Conservation (phyloP, 2,329 filamentous ascomycete species). For the Graphiopsis chlorocephala region DNA sequence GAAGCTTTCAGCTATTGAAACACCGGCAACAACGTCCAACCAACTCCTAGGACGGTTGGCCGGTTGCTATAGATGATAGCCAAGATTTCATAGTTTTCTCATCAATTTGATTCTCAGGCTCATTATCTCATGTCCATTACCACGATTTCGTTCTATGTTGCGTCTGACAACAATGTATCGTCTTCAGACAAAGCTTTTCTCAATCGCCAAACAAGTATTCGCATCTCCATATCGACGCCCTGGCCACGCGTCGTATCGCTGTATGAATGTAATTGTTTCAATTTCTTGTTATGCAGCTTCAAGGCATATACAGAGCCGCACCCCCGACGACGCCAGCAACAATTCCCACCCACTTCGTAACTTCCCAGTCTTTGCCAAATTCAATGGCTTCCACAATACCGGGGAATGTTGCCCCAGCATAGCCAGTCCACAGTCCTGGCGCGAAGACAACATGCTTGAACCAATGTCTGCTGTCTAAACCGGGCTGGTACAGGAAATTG, state of each 20-base stretch:
- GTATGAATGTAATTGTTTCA: background rate
- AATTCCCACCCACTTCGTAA: constrained; percentile 45
- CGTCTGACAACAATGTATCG: background rate
- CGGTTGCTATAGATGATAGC: background rate
- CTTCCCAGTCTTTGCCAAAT: constrained; percentile 38
- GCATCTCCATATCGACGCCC: background rate
- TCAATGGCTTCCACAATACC: constrained; percentile 63
- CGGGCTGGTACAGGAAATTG: constrained; percentile 70
- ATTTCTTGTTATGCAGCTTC: background rate
- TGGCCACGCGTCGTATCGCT: background rate
- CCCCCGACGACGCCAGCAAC: constrained; percentile 35
- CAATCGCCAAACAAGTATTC: background rate
- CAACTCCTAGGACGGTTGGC: too few species aligned
- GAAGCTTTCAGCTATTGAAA: too few species aligned
- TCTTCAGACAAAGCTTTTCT: background rate
- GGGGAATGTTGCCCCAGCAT: constrained; percentile 69
- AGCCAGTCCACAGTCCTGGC: constrained; percentile 87
- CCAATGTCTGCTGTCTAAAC: constrained; percentile 77
- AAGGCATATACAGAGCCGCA: constrained; percentile 27
- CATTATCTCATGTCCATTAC: background rate
- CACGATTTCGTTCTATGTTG: background rate
- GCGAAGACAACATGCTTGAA: constrained; percentile 96
- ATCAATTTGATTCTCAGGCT: background rate
- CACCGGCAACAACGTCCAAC: too few species aligned
- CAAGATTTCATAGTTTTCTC: background rate